Conservation (phyloP, 2,329 filamentous ascomycete genomes). For the Cordyceps javanica region DNA sequence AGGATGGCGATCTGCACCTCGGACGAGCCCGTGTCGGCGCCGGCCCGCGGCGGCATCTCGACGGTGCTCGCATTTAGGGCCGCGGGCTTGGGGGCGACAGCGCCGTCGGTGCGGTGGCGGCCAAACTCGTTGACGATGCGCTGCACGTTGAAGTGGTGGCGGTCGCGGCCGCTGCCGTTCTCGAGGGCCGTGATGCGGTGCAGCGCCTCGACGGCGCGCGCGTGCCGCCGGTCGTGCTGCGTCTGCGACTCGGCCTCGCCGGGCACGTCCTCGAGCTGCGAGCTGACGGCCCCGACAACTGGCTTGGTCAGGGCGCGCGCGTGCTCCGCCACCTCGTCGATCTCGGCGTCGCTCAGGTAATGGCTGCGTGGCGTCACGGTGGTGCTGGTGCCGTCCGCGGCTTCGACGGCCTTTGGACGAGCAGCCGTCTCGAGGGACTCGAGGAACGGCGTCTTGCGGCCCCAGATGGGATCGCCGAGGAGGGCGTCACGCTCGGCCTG, state of each 20-base stretch:
- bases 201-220: conserved; percentile 68
- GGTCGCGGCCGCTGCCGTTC: conserved; percentile 73
- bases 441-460: conserved; percentile 74
- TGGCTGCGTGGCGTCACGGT: conserved; percentile 60
- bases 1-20: conserved; percentile 98
- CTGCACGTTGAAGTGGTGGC: conserved; percentile 73
- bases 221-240: conserved; percentile 50
- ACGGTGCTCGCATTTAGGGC: conserved; percentile 35
- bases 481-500: conserved; percentile 55
- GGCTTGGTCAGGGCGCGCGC: conserved; percentile 65
- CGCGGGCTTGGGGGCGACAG: conserved; percentile 56
- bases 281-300: conserved; percentile 29
- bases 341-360: conserved; percentile 61
- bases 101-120: conserved; percentile 76
- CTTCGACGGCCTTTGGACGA: conserved; percentile 28
- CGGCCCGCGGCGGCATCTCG: conserved; percentile 54
- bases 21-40: conserved; percentile 86
- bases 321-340: conserved; percentile 59
- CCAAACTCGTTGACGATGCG: conserved; percentile 85
- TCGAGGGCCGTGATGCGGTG: conserved; percentile 70
- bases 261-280: conserved; percentile 33
- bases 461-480: conserved; percentile 73
- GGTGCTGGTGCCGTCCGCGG: not conserved
- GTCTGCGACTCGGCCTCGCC: conserved; percentile 29
- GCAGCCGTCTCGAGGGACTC: conserved; percentile 68